phyloP scores from a whole-genome alignment of 129 eudicot genomes.

The Gnaphalium uliginosum region DNA sequence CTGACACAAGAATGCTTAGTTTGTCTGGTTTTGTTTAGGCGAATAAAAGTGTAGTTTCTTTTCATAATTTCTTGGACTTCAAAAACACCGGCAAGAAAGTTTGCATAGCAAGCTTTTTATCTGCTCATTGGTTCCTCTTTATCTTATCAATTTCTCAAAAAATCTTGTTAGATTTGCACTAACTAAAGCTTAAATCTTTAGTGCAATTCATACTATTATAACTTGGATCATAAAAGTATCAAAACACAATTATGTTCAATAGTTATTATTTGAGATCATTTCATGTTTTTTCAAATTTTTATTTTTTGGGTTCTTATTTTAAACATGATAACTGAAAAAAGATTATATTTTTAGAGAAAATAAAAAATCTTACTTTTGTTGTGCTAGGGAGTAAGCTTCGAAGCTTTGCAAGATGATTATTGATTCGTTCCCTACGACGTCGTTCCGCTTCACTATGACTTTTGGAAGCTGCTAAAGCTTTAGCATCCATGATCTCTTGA shows the following conservation, averaged over 20 bases:
- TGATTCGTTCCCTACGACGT: conserved; percentile 87
- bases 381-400: conserved; percentile 86
- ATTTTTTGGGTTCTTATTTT: conserved; percentile 3
- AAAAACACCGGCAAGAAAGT: conserved; percentile 63
- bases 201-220: background rate
- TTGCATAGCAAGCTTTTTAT: conserved; percentile 54
- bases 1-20: conserved; percentile 70
- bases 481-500: conserved; percentile 97
- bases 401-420: conserved; percentile 84
- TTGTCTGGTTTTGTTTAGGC: conserved; percentile 43
- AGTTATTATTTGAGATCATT: background rate
- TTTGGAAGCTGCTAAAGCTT: conserved; percentile 93
- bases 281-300: background rate
- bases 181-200: conserved; percentile 23
- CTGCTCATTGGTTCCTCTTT: conserved; percentile 74
- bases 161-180: conserved; percentile 22
- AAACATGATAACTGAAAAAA: background rate
- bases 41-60: conserved; percentile 37
- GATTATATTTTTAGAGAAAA: background rate
- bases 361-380: conserved; percentile 62
- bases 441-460: conserved; percentile 98
- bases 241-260: background rate
- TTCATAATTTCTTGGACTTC: conserved; percentile 44
- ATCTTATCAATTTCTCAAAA: conserved; percentile 49
- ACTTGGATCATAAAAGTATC: background rate